A percentile compares a stretch with the other conserved stretches of the same genome.
phyloP scores from a whole-genome alignment of 345 rosid genomes.

The Corchorus capsularis region DNA sequence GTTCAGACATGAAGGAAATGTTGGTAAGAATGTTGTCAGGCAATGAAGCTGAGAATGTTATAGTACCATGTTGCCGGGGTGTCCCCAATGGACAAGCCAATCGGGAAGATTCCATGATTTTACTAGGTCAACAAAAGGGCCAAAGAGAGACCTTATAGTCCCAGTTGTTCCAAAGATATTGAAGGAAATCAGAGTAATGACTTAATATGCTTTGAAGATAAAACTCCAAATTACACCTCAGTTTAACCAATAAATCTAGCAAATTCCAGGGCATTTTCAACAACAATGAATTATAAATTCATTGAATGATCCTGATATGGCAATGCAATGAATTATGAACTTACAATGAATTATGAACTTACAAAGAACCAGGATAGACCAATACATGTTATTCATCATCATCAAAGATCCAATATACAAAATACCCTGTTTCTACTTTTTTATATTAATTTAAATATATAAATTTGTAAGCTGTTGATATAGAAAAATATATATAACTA shows the following conservation, averaged over 20 bases:
- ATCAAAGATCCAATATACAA: too few relatives aligned
- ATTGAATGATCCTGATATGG: background rate
- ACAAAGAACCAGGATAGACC: conserved; percentile 44
- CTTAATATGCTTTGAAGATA: too few relatives aligned
- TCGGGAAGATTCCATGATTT: conserved; percentile 74
- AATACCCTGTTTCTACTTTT: too few relatives aligned
- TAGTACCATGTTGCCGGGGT: conserved; percentile 90
- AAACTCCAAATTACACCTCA: too few relatives aligned
- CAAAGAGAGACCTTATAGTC: conserved; percentile 58
- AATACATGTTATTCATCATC: too few relatives aligned
- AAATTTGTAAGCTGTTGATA: too few relatives aligned
- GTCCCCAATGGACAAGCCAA: conserved; percentile 98
- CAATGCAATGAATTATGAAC: background rate
- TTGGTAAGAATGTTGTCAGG: background rate
- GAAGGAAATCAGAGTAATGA: conserved; percentile 6
- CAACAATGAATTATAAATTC: background rate
- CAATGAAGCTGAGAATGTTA: background rate
- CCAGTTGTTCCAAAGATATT: conserved; percentile 54
- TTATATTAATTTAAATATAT: too few relatives aligned
- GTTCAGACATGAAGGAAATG: background rate
- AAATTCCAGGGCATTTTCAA: background rate
- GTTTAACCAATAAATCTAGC: background rate
- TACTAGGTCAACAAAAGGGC: conserved; percentile 82
- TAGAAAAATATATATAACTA: too few relatives aligned
- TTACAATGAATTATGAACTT: too few relatives aligned